These are phyloP conservation scores for Leonotis leonurus DNA, from an alignment of 257 asterid species.

Conservation along the genomic window DNA sequence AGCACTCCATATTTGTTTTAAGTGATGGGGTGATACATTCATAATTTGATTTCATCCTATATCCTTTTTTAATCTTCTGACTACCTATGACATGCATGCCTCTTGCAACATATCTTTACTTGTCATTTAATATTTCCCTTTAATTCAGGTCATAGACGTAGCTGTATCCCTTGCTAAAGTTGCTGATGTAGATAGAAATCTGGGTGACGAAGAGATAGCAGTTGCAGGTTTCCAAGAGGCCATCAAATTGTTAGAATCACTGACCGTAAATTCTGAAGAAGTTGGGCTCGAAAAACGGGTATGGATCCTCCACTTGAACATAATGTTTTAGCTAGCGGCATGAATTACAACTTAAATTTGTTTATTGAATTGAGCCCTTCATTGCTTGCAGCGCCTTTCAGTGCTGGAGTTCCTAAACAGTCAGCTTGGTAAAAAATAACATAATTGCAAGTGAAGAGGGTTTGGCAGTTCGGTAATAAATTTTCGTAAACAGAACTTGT, in stretches of 20 bases:
- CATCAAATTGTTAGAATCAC: constrained; percentile 53
- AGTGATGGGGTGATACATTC: background rate
- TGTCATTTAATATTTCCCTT: background rate
- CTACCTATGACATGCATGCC: background rate
- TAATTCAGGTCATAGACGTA: constrained; percentile 58
- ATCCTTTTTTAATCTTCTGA: background rate
- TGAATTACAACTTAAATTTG: background rate
- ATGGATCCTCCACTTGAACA: constrained; percentile 2
- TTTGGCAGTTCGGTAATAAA: constrained; percentile 18
- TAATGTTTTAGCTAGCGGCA: background rate
- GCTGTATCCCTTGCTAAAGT: constrained; percentile 87
- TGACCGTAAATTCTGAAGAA: constrained; percentile 45
- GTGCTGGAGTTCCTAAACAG: constrained; percentile 65
- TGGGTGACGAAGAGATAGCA: constrained; percentile 61
- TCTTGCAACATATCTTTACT: background rate
- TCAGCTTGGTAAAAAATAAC: constrained; percentile 41
- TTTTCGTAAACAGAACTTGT: constrained; percentile 6
- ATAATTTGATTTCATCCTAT: background rate
- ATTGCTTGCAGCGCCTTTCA: constrained; percentile 65
- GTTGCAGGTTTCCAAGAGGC: constrained; percentile 68
- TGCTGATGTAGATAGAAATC: constrained; percentile 82
- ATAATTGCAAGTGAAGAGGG: background rate
- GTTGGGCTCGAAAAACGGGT: constrained; percentile 63
- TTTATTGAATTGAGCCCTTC: background rate
- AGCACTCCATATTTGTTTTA: too few species aligned